phyloP scores from a whole-genome alignment of 2,329 filamentous ascomycete species.

The Pseudogymnoascus sp. region DNA sequence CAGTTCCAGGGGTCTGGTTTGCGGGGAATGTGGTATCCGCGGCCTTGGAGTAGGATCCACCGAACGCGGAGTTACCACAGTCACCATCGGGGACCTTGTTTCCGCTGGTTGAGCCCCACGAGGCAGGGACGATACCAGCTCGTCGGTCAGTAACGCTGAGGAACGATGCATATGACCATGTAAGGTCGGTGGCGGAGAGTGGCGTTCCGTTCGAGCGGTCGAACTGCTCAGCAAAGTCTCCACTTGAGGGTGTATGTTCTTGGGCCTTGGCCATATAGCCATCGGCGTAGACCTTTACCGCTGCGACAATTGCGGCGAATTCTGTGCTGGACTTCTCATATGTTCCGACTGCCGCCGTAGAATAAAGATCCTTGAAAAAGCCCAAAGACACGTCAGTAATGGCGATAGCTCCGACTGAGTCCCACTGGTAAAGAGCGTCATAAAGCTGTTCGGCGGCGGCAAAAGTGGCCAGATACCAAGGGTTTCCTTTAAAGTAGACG shows the following conservation, averaged over 20 bases:
- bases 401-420: conserved; percentile 52
- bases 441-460: conserved; percentile 77
- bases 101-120: conserved; percentile 45
- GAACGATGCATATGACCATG: conserved; percentile 68
- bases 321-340: conserved; percentile 54
- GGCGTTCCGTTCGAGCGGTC: conserved; percentile 45
- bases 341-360: conserved; percentile 52
- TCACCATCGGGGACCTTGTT: conserved; percentile 40
- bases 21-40: conserved; percentile 42
- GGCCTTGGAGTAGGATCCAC: conserved; percentile 43
- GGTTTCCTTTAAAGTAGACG: conserved; percentile 69
- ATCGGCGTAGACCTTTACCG: conserved; percentile 58
- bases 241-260: conserved; percentile 48
- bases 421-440: conserved; percentile 67
- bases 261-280: conserved; percentile 44
- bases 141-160: conserved; percentile 55
- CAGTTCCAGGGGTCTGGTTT: conserved; percentile 1
- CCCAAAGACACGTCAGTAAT: conserved; percentile 57
- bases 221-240: conserved; percentile 63
- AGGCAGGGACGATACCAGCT: conserved; percentile 45
- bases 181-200: conserved; percentile 59
- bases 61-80: conserved; percentile 41
- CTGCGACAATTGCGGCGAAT: conserved; percentile 53
- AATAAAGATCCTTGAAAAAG: conserved; percentile 64
- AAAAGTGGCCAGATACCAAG: conserved; percentile 72